Evolutionary conservation across 1,139 yeast genomes (phyloP), one percentile per base, ranked within the genome.

Genomic region (Blastobotrys arbuscula): DNA sequence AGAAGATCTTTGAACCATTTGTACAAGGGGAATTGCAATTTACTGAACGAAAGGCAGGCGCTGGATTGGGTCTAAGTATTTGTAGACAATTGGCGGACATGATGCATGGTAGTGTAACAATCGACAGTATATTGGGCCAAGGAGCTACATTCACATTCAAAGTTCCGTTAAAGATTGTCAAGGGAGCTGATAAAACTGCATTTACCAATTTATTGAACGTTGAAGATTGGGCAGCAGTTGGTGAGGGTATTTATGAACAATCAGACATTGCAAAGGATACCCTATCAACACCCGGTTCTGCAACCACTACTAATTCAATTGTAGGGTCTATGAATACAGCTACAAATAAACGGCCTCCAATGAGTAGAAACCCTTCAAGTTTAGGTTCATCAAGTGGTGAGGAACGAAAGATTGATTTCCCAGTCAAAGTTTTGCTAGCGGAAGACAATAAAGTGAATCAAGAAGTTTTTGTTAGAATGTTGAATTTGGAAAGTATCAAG

Each of bases 371-470:
- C 33, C 51, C 53, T 10, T 59, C 61, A 3, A 56, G 57, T 23
- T 36, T 52, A n/a, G 53, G 59, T 39, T 45, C 44, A 16, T 18
- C 40, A 7, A 15, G 24, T 13, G 34, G 38, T 10, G 61, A 58
- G n/a, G 59, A 58, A 24, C 45, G 53, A 39, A 55, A 55, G 45
- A 48, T 55, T 42, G 48, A 43, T 16, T 49, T 54, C 44, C 50
- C 79, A 81, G 70, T 73, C 37, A 66, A 72, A 47, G 79, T 92
- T 21, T 73, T 92, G 48, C 92, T 92, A n/a, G 97, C 96, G 0
- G 98, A 92, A 63, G 98, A 92, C 62, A 92, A 92, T 61, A 72
- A 78, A 59, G 97, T 94, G 10, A 92, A 92, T 63, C 97, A 90
- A 65, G 96, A 90, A 64, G 97, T 92, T 23, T 86, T 90, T 64